Evolutionary conservation across 257 asterid genomes (phyloP).

Genomic region (Nicotiana benthamiana): DNA sequence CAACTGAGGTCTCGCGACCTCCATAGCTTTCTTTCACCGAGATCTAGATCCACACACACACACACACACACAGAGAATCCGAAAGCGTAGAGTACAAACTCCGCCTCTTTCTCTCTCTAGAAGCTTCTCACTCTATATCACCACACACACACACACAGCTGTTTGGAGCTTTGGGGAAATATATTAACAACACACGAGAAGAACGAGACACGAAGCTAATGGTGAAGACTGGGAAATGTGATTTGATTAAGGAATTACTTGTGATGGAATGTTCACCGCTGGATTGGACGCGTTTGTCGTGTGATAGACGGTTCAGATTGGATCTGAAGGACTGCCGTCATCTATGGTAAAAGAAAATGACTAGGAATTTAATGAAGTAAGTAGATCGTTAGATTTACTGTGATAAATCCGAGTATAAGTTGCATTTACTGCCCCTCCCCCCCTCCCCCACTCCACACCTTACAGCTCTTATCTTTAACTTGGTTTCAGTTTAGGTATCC

Average conservation of each 20-base stretch:
- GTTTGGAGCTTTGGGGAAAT: background rate
- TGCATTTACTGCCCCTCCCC: background rate
- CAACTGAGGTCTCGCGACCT: constrained; percentile 36
- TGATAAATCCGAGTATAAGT: background rate
- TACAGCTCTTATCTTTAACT: no score
- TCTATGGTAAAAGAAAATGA: no score
- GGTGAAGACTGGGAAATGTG: background rate
- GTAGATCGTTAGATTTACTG: background rate
- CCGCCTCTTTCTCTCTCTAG: background rate
- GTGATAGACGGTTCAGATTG: background rate
- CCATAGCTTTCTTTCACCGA: constrained; percentile 21
- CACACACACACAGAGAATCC: background rate
- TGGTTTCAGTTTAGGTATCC: no score
- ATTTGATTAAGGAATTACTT: background rate
- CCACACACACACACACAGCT: background rate
- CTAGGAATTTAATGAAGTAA: background rate
- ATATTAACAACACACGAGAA: background rate
- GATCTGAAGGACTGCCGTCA: constrained; percentile 7
- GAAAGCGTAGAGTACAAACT: constrained; percentile 21
- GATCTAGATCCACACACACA: background rate
- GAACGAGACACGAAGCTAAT: background rate
- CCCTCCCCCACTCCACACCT: no score
- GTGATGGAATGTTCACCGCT: background rate
- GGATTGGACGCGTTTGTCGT: constrained; percentile 6
- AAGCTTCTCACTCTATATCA: background rate